phyloP scores from a whole-genome alignment of 176 grass and related monocot species.

The Tillandsia fasciculata region DNA sequence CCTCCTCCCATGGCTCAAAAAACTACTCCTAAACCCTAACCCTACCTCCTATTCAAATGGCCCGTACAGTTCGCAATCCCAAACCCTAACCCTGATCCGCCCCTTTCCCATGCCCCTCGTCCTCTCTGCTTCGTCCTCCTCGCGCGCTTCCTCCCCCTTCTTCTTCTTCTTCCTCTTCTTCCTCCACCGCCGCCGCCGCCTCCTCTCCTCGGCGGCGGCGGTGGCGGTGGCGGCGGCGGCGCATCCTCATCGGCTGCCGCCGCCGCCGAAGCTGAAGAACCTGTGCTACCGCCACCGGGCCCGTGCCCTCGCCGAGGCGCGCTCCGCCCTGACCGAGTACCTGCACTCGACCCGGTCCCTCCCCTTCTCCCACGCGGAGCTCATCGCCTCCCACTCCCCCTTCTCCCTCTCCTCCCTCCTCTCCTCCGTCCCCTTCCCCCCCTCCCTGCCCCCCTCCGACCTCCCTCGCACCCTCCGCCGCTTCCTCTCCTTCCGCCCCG shows the following conservation, averaged over 20 bases:
- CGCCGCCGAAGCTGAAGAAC: constrained; percentile 35
- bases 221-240: too few relatives aligned
- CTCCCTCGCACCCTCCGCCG: constrained; percentile 42
- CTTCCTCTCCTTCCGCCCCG: constrained; percentile 46
- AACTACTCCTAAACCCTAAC: not conserved
- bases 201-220: constrained; percentile 16
- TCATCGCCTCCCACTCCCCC: constrained; percentile 49
- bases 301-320: constrained; percentile 45
- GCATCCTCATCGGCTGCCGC: not conserved
- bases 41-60: not conserved
- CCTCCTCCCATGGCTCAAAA: not conserved
- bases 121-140: not conserved
- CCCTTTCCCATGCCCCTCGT: constrained; percentile 13
- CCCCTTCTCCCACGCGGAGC: constrained; percentile 50
- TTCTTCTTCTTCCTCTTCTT: constrained; percentile 11
- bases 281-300: constrained; percentile 33
- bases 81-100: not conserved
- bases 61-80: not conserved
- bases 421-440: constrained; percentile 28
- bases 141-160: not conserved
- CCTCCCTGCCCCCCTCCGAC: constrained; percentile 17
- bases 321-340: constrained; percentile 55
- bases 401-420: constrained; percentile 47
- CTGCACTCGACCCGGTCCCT: constrained; percentile 63
- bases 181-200: constrained; percentile 21